Base-by-base conservation (phyloP, 75 land plant genomes). In the Pinus tabuliformis region DNA sequence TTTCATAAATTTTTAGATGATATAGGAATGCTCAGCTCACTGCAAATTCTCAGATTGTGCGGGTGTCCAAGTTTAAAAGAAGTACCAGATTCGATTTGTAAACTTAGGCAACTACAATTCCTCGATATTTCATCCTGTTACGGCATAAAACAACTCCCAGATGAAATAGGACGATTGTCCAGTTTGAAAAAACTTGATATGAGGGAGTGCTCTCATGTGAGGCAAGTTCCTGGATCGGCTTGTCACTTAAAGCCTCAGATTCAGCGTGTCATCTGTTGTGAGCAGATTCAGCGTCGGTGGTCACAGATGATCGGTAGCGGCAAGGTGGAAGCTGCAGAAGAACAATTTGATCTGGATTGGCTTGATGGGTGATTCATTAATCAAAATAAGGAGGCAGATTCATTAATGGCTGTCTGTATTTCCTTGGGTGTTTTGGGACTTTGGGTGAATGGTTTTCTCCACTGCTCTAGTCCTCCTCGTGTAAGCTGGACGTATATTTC, bases 121-220 rank as follows among this genome's bases (percentile, higher is more conserved):
- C 78, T 90, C 2, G 87, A 90, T 64, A 81, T 90, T 13, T 90
- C 92, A 13, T 78, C 79, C 37, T 87, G 89, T 77, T 56, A 85
- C 3, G 79, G 73, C 24, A 45, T 90, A 54, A 13, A 26, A 20
- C 49, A 78, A 56, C 84, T 90, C 6, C 89, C 92, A 21, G 78
- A 81, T 3, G 84, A 76, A 20, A 58, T 90, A 16, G 85, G 82
- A 8, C 28, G 74, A 4, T 58, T 85, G 57, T 11, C 17, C 0
- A 83, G 73, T 1, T 74, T 90, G 81, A 79, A 85, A 74, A 85
- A 80, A 78, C 83, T 90, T 24, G 87, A 87, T 76, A 90, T 90
- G 92, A 74, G 89, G 64, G 85, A 87, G 60, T 90, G 92, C 45
- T 36, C 68, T 22, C 77, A 45, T 15, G 57, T 90, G 6, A 79